These are phyloP conservation scores for Sideroxylon spinosum DNA, from an alignment of 179 eudicot genomes.

Conservation along the genomic window DNA sequence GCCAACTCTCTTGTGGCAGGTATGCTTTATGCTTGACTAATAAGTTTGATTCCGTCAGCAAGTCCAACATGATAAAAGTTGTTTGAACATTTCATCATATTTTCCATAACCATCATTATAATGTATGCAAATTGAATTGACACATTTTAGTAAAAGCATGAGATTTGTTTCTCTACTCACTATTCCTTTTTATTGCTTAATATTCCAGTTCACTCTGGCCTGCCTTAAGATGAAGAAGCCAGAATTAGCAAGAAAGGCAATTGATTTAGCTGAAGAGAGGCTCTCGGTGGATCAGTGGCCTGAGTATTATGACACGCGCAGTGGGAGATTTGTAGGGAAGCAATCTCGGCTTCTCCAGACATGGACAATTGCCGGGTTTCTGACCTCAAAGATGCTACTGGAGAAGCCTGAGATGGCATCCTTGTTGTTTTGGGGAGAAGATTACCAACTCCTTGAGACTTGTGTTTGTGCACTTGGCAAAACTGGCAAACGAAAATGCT, in stretches of 20 bases:
- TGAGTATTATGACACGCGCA: constrained; percentile 75
- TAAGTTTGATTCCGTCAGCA: background rate
- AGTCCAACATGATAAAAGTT: background rate
- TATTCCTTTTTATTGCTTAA: background rate
- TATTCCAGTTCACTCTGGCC: constrained; percentile 74
- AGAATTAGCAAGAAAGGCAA: constrained; percentile 67
- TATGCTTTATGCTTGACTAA: constrained; percentile 22
- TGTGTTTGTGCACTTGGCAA: constrained; percentile 69
- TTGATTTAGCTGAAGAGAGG: constrained; percentile 59
- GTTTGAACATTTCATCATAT: background rate
- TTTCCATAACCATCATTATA: background rate
- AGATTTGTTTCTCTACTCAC: background rate
- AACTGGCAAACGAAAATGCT: constrained; percentile 55
- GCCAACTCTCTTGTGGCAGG: constrained; percentile 97
- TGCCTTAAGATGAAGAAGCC: constrained; percentile 84
- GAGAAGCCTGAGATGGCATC: constrained; percentile 73
- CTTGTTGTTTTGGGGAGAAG: constrained; percentile 70
- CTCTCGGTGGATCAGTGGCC: constrained; percentile 68
- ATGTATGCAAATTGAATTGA: too few species aligned
- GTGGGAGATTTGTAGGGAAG: constrained; percentile 71
- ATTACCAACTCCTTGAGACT: constrained; percentile 69
- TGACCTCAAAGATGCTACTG: constrained; percentile 69
- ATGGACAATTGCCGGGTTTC: constrained; percentile 79
- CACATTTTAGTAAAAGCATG: background rate
- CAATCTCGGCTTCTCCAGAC: constrained; percentile 84